phyloP scores from a whole-genome alignment of 805 yeast genomes.

The Myxozyma mucilagina region DNA sequence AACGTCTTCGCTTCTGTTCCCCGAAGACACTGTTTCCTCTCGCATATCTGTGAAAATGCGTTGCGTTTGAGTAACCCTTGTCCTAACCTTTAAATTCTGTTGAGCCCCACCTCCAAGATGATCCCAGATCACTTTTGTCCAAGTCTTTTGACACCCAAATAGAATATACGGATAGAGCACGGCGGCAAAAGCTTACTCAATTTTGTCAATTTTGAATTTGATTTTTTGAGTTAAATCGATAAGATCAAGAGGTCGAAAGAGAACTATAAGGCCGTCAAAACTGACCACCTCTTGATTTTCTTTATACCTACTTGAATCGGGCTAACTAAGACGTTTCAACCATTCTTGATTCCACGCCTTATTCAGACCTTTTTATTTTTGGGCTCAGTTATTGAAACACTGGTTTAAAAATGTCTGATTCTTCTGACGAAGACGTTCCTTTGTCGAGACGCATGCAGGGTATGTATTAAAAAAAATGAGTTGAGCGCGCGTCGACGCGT shows the following conservation, averaged over 20 bases:
- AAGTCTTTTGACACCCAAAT: too few relatives aligned
- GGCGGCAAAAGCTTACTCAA: background rate
- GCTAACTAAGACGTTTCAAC: too few relatives aligned
- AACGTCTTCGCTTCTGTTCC: too few relatives aligned
- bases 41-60: background rate
- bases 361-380: background rate
- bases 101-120: background rate
- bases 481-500: background rate
- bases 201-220: too few relatives aligned
- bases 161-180: too few relatives aligned
- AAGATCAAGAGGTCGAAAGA: too few relatives aligned
- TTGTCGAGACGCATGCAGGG: constrained; percentile 15
- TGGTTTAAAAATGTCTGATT: background rate
- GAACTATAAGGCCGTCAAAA: too few relatives aligned
- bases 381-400: background rate
- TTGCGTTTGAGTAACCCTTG: background rate
- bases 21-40: too few relatives aligned
- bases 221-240: too few relatives aligned
- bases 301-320: too few relatives aligned
- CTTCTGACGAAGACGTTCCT: constrained; percentile 27
- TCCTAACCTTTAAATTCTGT: background rate
- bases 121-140: too few relatives aligned
- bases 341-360: background rate
- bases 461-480: background rate
- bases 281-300: too few relatives aligned